Evolutionary conservation across 768 basidiomycete genomes (phyloP).

Genomic region (Pleurotus djamor): DNA sequence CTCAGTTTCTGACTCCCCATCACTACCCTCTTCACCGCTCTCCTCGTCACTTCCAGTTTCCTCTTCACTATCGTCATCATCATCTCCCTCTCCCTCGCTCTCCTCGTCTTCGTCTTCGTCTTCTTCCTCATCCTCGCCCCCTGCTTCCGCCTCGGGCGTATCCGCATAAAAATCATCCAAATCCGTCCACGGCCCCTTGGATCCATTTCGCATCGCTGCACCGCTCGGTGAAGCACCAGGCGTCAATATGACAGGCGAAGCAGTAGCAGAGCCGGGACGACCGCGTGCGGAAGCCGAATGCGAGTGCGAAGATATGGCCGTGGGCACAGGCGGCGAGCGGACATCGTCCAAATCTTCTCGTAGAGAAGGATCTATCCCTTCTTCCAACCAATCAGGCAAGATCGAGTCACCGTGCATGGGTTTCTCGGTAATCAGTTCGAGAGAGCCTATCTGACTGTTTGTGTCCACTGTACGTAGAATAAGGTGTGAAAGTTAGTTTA

Average conservation of each 20-base stretch:
- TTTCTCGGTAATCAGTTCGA: conserved; percentile 60
- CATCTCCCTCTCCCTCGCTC: conserved; percentile 17
- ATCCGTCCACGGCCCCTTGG: conserved; percentile 52
- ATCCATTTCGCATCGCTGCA: conserved; percentile 27
- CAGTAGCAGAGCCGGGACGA: conserved; percentile 19
- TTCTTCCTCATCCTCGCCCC: conserved; percentile 21
- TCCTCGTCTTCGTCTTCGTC: conserved; percentile 26
- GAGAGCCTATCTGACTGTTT: conserved; percentile 57
- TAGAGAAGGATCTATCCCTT: conserved; percentile 75
- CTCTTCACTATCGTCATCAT: conserved; percentile 26
- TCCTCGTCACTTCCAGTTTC: conserved; percentile 18
- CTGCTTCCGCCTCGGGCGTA: conserved; percentile 24
- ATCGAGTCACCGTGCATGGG: conserved; percentile 45
- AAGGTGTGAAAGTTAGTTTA: too few relatives aligned
- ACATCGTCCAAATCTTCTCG: conserved; percentile 66
- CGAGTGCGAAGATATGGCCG: conserved; percentile 37
- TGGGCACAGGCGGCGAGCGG: conserved; percentile 26
- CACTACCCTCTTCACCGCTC: too few relatives aligned
- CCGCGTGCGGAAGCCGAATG: conserved; percentile 14
- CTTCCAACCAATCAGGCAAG: conserved; percentile 87
- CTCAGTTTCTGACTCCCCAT: too few relatives aligned
- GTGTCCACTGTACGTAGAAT: conserved; percentile 18
- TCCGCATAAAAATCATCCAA: conserved; percentile 78
- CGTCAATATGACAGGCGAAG: conserved; percentile 54
- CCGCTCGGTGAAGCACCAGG: conserved; percentile 49